Evolutionary conservation across 768 basidiomycete genomes (phyloP).

Genomic region (Tulasnella sp.): DNA sequence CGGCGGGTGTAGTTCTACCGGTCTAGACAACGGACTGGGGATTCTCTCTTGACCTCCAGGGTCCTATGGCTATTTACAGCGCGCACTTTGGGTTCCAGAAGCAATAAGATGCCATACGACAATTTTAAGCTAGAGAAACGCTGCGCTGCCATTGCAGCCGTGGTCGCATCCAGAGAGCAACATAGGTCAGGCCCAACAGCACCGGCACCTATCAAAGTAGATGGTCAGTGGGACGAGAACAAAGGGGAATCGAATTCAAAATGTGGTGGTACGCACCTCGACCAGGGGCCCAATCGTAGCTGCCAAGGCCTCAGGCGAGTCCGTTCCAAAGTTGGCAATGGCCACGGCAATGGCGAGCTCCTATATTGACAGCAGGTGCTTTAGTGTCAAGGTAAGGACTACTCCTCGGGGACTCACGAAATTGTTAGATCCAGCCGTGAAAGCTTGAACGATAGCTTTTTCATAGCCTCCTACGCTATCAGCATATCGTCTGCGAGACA

Average conservation of each 20-base stretch:
- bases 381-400: not conserved
- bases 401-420: slow-evolving; percentile 38
- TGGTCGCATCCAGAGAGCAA: slow-evolving; percentile 39
- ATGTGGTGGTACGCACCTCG: slow-evolving; percentile 39
- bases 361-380: slow-evolving; percentile 25
- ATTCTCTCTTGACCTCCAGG: too few relatives aligned
- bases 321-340: slow-evolving; percentile 66
- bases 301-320: slow-evolving; percentile 69
- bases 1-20: too few relatives aligned
- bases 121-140: slow-evolving; percentile 23
- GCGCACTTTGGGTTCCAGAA: too few relatives aligned
- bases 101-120: too few relatives aligned
- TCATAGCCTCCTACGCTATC: slow-evolving; percentile 42
- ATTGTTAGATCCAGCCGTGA: slow-evolving; percentile 73
- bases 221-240: slow-evolving; percentile 22
- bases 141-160: slow-evolving; percentile 34
- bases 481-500: slow-evolving; percentile 30
- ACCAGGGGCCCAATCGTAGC: slow-evolving; percentile 72
- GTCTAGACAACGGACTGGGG: too few relatives aligned
- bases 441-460: slow-evolving; percentile 65
- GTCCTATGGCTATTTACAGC: too few relatives aligned
- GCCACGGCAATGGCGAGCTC: slow-evolving; percentile 78
- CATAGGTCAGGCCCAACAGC: slow-evolving; percentile 55
- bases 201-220: slow-evolving; percentile 52
- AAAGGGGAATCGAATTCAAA: slow-evolving; percentile 23